A percentile compares a stretch with the other conserved stretches of the same genome.
Conservation (phyloP, 768 basidiomycete genomes). For the Boletus coccyginus region DNA sequence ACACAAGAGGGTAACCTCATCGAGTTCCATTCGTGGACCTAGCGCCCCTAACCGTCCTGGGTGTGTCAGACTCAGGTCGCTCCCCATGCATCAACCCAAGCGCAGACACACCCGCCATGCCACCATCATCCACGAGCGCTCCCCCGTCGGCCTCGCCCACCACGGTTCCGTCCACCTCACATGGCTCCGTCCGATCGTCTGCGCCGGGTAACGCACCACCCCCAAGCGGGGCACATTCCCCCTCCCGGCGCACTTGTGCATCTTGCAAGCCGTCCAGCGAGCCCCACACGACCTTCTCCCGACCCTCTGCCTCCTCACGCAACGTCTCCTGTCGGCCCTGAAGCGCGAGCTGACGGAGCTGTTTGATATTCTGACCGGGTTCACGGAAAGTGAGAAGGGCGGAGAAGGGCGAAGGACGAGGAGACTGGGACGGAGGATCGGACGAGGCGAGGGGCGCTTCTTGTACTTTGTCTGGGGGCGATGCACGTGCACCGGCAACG, state of each 20-base stretch:
- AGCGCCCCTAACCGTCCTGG: no score
- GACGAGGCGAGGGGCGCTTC: background rate
- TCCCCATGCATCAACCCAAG: background rate
- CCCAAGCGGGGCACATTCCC: background rate
- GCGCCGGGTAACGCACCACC: slow-evolving; percentile 10
- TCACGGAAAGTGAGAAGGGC: slow-evolving; percentile 31
- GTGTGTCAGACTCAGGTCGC: no score
- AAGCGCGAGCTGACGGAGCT: slow-evolving; percentile 46
- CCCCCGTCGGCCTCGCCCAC: background rate
- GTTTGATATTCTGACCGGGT: slow-evolving; percentile 34
- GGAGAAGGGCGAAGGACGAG: slow-evolving; percentile 12
- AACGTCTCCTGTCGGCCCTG: slow-evolving; percentile 43
- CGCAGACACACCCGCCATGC: no score
- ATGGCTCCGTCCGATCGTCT: background rate
- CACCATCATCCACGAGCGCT: background rate
- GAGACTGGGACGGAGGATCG: background rate
- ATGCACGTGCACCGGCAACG: background rate
- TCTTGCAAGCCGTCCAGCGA: slow-evolving; percentile 3
- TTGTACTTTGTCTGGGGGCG: background rate
- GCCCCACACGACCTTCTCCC: slow-evolving; percentile 45
- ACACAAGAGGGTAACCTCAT: no score
- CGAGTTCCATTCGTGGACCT: no score
- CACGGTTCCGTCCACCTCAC: background rate
- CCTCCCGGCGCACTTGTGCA: background rate
- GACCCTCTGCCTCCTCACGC: slow-evolving; percentile 39